Evolutionary conservation across 306 rosid genomes (phyloP), one percentile per base, ranked within the genome.

Genomic region (Dalbergia oliveri): DNA sequence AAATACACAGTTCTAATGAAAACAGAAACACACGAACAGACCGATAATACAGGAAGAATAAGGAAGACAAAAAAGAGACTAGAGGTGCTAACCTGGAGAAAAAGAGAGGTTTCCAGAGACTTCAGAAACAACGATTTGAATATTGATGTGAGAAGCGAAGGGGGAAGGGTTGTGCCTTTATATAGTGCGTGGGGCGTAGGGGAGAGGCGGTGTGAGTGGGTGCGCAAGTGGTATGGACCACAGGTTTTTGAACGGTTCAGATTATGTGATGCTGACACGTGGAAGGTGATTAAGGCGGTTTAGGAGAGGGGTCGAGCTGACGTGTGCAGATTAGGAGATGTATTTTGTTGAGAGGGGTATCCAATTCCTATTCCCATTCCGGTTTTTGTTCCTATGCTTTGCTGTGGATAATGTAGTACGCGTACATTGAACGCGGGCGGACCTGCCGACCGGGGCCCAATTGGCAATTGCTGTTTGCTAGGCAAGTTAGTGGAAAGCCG

Each of bases 181-280:
- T 49, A 69, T 59, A 68, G 76, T 4, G 65, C 8, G 15, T 4
- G 2, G 77, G 31, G 67, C 12, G 2, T 43, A 47, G 2, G 26
- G 16, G n/a, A 16, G 64, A 16, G 72, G 71, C 50, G 80, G 73
- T 53, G 74, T n/a, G 4, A 3, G 53, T 47, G 53, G 53, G 53
- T 11, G n/a, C 6, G 65, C 53, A 62, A 61, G 60, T 10, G 69
- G 79, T 6, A 53, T 44, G 47, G 35, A 58, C 79, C 69, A 60
- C 69, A 2, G 12, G 49, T 45, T 45, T 75, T 60, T 75, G 8
- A 16, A 75, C 49, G 79, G 70, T 3, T 45, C 35, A 33, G 80
- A 75, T 62, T 1, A 3, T 0, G 5, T 1, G 4, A 15, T 6
- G 0, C 1, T 26, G 13, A 47, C 49, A 62, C 71, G 71, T 62